These are phyloP conservation scores for Metschnikowia kunwiensis DNA, from an alignment of 805 yeast genomes.

Conservation along the genomic window DNA sequence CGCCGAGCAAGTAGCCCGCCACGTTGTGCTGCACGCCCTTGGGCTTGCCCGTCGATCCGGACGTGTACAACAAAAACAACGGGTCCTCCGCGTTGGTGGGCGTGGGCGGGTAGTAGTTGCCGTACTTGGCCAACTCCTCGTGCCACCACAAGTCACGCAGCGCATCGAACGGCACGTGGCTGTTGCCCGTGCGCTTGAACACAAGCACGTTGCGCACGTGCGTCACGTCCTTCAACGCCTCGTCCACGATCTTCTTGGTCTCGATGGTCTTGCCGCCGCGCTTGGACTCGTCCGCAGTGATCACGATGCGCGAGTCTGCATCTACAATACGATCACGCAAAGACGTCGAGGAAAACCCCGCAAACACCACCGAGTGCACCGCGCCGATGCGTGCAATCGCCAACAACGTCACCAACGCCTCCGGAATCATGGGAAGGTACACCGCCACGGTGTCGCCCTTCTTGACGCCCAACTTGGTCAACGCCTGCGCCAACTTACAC, in stretches of 20 bases:
- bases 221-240: conserved; percentile 76
- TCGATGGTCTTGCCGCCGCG: conserved; percentile 94
- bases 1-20: conserved; percentile 92
- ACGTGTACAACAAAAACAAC: conserved; percentile 88
- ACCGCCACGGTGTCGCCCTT: conserved; percentile 97
- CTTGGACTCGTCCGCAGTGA: conserved; percentile 92
- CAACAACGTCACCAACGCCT: conserved; percentile 88
- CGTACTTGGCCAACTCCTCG: conserved; percentile 76
- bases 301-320: conserved; percentile 80
- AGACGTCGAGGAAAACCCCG: conserved; percentile 94
- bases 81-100: conserved; percentile 94
- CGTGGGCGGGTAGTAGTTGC: conserved; percentile 82
- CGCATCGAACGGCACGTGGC: conserved; percentile 64
- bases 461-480: conserved; percentile 78
- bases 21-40: conserved; percentile 96
- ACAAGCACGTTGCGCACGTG: conserved; percentile 81
- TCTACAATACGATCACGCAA: conserved; percentile 86
- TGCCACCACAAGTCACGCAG: conserved; percentile 97
- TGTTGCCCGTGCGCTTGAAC: conserved; percentile 80
- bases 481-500: conserved; percentile 79
- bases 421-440: conserved; percentile 97
- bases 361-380: conserved; percentile 91
- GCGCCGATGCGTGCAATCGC: conserved; percentile 96
- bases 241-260: conserved; percentile 93
- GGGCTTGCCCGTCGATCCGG: conserved; percentile 98